Conservation (phyloP, 768 basidiomycete species). For the Pleurotus tuber-regium region DNA sequence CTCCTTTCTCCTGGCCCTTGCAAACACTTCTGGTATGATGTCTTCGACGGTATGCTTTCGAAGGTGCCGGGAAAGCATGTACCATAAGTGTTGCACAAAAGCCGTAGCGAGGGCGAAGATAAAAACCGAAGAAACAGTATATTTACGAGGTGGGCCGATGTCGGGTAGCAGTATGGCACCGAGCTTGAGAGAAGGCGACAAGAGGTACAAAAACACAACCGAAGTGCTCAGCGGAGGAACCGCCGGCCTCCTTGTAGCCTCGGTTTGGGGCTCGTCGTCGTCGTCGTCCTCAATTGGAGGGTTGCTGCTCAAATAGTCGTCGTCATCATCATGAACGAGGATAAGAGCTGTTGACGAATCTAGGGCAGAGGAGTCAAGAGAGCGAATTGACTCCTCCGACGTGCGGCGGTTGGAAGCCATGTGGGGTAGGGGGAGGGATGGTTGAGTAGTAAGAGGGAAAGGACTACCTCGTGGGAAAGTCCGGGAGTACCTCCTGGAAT, state of each 20-base stretch:
- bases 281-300: slow-evolving; percentile 44
- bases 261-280: slow-evolving; percentile 43
- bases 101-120: slow-evolving; percentile 56
- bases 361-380: slow-evolving; percentile 24
- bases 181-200: slow-evolving; percentile 66
- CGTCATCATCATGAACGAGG: slow-evolving; percentile 50
- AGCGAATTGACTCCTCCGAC: slow-evolving; percentile 13
- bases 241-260: slow-evolving; percentile 33
- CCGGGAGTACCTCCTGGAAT: too few relatives aligned
- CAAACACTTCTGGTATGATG: slow-evolving; percentile 59
- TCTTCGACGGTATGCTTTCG: slow-evolving; percentile 59
- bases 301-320: slow-evolving; percentile 29
- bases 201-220: slow-evolving; percentile 65
- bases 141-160: slow-evolving; percentile 43
- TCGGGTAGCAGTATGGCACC: slow-evolving; percentile 65
- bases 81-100: slow-evolving; percentile 69
- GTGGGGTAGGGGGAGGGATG: too few relatives aligned
- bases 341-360: slow-evolving; percentile 56
- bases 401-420: slow-evolving; percentile 11
- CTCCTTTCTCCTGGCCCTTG: slow-evolving; percentile 53
- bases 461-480: too few relatives aligned
- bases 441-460: too few relatives aligned
- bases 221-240: slow-evolving; percentile 55
- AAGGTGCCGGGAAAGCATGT: slow-evolving; percentile 73
- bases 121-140: slow-evolving; percentile 47